Base-by-base conservation (phyloP, 192 early-diverging fungal species). In the Phycomyces blakesleeanus region DNA sequence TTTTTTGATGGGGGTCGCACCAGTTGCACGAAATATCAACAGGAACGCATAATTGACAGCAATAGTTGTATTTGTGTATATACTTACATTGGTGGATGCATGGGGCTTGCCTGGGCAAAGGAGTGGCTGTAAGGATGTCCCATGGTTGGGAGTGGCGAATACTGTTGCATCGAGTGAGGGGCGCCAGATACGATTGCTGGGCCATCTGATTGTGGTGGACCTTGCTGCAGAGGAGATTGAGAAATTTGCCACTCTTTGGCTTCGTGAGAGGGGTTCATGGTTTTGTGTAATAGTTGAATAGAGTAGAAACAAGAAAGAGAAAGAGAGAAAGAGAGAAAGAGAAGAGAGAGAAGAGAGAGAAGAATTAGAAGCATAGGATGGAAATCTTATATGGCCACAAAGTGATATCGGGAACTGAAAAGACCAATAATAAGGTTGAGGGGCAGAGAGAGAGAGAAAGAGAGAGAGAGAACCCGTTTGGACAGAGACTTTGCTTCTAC, bases 41-140 rank as follows among this genome's bases (percentile, higher is more conserved):
- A 20, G 42, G 24, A 47, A 34, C 58, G 58, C 58, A 60, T 60
- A 62, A 62, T 62, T 51, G 60, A 62, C 50, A 52, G 50, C 21
- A 26, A 4, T 10, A 34, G 7, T 34, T 5, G 29, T n/a, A n/a
- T 5, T 34, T 34, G 29, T 34, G 29, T 34, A n/a, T 34, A 7
- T 21, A 57, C 60, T 62, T 62, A 62, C 60, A 62, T 16, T 21
- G 60, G 60, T 5, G 60, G 60, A 39, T 49, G 49, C 58, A 60
- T 41, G 25, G 49, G 44, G 20, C 47, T 18, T 18, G 5, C 6
- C 29, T 62, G 60, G 27, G 22, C n/a, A 12, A 29, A 51, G 25
- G 44, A 38, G 16, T 20, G 40, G 34, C 20, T 29, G 52, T 62
- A 62, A 16, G 60, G 27, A 16, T 62, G 60, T 24, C 20, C 60